Conservation (phyloP, 2,329 filamentous ascomycete genomes). For the Microdochium nivale region DNA sequence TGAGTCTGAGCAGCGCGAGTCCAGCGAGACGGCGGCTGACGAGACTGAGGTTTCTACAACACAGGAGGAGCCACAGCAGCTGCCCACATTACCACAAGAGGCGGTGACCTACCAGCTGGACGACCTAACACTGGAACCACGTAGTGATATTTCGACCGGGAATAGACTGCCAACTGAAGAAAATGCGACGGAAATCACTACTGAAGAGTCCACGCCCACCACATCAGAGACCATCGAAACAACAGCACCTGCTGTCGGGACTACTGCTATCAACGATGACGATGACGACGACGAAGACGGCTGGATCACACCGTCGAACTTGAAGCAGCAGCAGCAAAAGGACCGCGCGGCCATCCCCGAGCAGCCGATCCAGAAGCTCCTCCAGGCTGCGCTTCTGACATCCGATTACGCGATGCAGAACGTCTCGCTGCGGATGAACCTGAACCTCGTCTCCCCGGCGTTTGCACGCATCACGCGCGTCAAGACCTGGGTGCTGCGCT, state of each 20-base stretch:
- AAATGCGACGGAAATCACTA: too few relatives aligned
- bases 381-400: conserved; percentile 87
- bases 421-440: conserved; percentile 86
- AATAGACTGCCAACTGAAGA: neutral
- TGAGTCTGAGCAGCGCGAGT: conserved; percentile 10
- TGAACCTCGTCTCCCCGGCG: conserved; percentile 74
- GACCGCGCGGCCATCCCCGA: conserved; percentile 44
- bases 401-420: conserved; percentile 98
- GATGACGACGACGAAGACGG: conserved; percentile 53
- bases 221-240: neutral
- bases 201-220: neutral
- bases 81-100: conserved; percentile 1
- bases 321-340: conserved; percentile 72
- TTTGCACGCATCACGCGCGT: conserved; percentile 75
- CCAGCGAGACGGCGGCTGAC: conserved; percentile 7
- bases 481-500: conserved; percentile 83
- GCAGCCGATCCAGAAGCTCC: conserved; percentile 48
- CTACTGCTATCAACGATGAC: conserved; percentile 31
- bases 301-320: conserved; percentile 93
- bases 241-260: conserved; percentile 3
- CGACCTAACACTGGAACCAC: neutral
- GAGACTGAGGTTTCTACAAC: conserved; percentile 3
- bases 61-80: conserved; percentile 1
- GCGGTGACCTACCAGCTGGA: conserved; percentile 1
- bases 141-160: neutral